Conservation (phyloP, 2,329 filamentous ascomycete genomes). For the Aspergillus sp. region DNA sequence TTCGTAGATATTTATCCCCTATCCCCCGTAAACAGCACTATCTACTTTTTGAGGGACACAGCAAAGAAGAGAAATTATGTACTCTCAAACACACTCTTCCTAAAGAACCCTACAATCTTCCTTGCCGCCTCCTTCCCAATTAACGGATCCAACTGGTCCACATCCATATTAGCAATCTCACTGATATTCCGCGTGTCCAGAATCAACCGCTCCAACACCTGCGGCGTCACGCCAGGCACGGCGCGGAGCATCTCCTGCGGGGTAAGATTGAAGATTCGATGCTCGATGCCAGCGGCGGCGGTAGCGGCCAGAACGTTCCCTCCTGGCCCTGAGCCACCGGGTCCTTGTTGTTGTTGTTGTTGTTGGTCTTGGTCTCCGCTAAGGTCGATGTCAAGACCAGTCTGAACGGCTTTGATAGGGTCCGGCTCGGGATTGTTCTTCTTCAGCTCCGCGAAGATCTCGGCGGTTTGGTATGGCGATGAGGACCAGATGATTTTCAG, state of each 20-base stretch:
- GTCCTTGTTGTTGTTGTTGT: slow-evolving; percentile 4
- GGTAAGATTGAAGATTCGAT: slow-evolving; percentile 70
- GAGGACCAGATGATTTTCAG: slow-evolving; percentile 90
- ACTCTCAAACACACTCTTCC: slow-evolving; percentile 49
- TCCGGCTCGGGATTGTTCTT: slow-evolving; percentile 84
- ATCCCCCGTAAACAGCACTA: too few relatives aligned
- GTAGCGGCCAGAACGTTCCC: slow-evolving; percentile 40
- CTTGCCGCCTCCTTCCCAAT: slow-evolving; percentile 71
- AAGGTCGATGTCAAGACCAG: slow-evolving; percentile 60
- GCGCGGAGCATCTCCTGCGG: slow-evolving; percentile 84
- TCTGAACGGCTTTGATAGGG: slow-evolving; percentile 73
- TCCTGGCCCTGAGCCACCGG: slow-evolving; percentile 1
- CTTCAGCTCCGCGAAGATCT: slow-evolving; percentile 93
- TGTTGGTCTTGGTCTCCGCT: slow-evolving; percentile 5
- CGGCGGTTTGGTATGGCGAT: slow-evolving; percentile 88
- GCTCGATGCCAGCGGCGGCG: slow-evolving; percentile 45
- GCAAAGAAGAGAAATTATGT: slow-evolving; percentile 4
- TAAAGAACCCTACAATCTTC: slow-evolving; percentile 75
- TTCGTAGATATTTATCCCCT: too few relatives aligned
- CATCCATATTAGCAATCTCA: slow-evolving; percentile 80
- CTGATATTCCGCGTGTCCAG: slow-evolving; percentile 65
- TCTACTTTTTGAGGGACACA: background rate
- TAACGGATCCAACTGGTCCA: slow-evolving; percentile 60
- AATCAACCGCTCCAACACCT: slow-evolving; percentile 65
- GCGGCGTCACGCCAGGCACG: slow-evolving; percentile 75